Base-by-base conservation (phyloP, 2,329 filamentous ascomycete species). In the Aspergillus spinulosporus region DNA sequence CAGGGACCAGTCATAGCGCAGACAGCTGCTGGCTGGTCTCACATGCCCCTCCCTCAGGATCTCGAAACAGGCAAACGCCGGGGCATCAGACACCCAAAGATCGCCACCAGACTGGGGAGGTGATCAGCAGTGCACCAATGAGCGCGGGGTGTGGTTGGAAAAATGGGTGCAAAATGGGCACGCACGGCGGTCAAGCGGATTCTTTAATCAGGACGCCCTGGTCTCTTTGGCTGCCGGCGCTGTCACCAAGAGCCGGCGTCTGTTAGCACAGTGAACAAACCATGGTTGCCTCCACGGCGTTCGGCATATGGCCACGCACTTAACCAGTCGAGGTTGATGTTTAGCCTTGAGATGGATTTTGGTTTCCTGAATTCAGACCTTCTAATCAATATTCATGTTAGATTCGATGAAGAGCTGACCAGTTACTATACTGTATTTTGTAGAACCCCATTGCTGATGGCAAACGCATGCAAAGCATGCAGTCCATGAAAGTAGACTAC, bases 21-120 rank as follows among this genome's bases (percentile, higher is more conserved):
- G 31, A n/a, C 5, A 42, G 28, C n/a, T 50, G 37, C 37, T 50
- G 21, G 45, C 45, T 31, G 39, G 39, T 52, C 49, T 52, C 49
- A 52, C 49, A 52, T 52, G 40, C 31, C 31, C 49, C 49, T 42
- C 40, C 49, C 31, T 43, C 14, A 42, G 26, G 14, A 32, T 42
- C 36, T 49, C 36, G 6, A 26, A 43, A 29, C 44, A 43, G 37
- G 4, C 34, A 51, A 42, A 36, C 21, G 50, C 28, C 32, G 12
- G 45, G 28, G 43, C 47, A 50, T 49, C 45, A 54, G 52, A 54
- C 29, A 37, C 32, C 53, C 47, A 56, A 45, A 40, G 48, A 56
- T 56, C 54, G 48, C 48, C 54, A 56, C 48, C 50, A 46, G 40
- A 42, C 42, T 29, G 49, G 43, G 45, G 52, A 56, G 42, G 42